Percentiles rank a stretch among this genome's conserved stretches.
These are phyloP conservation scores for Fusarium agapanthi DNA, from an alignment of 2,329 filamentous ascomycete species.

Conservation along the genomic window DNA sequence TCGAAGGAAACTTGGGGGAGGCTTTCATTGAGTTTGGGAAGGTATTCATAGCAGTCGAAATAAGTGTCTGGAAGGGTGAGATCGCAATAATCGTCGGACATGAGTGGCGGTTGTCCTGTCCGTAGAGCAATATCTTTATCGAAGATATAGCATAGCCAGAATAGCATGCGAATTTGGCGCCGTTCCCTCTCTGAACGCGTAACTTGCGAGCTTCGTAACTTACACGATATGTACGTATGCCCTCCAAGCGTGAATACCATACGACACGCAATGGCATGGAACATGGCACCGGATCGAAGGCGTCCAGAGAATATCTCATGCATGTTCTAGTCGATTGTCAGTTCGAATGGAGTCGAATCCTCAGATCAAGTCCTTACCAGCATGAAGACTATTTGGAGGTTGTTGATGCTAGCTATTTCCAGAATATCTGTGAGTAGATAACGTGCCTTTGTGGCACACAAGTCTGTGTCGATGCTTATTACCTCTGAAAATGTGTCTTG, in stretches of 20 bases:
- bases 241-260: conserved; percentile 60
- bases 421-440: conserved; percentile 53
- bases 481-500: conserved; percentile 5
- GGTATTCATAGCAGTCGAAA: conserved; percentile 33
- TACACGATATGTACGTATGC: conserved; percentile 45
- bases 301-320: conserved; percentile 57
- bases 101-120: conserved; percentile 60
- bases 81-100: conserved; percentile 53
- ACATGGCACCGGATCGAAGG: conserved; percentile 55
- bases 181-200: conserved; percentile 41
- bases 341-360: accelerated
- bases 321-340: conserved; percentile 43
- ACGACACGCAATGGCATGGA: conserved; percentile 56
- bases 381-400: conserved; percentile 57
- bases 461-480: conserved; percentile 51
- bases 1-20: not conserved
- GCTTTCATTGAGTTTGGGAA: not conserved
- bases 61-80: conserved; percentile 40
- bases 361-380: conserved; percentile 51
- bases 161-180: conserved; percentile 53
- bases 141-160: conserved; percentile 64
- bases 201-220: conserved; percentile 8
- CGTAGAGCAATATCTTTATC: conserved; percentile 66
- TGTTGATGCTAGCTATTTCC: conserved; percentile 54
- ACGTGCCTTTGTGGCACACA: conserved; percentile 52